These are phyloP conservation scores for Drechmeria coniospora DNA, from an alignment of 2,329 filamentous ascomycete species.

Conservation along the genomic window DNA sequence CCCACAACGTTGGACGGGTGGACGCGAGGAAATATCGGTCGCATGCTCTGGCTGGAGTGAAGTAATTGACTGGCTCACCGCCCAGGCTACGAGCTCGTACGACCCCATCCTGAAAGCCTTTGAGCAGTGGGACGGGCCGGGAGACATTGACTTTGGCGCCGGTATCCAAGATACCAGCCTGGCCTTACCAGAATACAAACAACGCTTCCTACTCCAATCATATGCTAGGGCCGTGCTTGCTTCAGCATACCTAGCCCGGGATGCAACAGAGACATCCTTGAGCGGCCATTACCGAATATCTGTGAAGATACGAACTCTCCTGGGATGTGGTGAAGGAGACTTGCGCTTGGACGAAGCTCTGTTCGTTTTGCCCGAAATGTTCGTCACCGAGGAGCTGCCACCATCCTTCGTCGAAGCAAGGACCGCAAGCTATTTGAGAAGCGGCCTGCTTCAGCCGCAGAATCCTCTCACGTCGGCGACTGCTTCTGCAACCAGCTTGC, in stretches of 20 bases:
- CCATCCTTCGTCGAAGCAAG: constrained; percentile 9
- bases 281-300: constrained; percentile 45
- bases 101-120: constrained; percentile 45
- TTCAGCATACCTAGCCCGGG: constrained; percentile 50
- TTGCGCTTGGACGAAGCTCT: constrained; percentile 33
- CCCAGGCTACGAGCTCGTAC: constrained; percentile 45
- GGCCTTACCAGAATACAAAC: constrained; percentile 45
- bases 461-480: constrained; percentile 52
- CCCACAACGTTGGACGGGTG: constrained; percentile 3
- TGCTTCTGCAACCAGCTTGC: constrained; percentile 36
- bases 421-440: constrained; percentile 16
- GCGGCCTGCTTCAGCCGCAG: constrained; percentile 36
- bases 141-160: constrained; percentile 52
- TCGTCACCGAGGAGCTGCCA: constrained; percentile 15
- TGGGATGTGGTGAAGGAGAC: constrained; percentile 43
- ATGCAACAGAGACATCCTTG: constrained; percentile 41
- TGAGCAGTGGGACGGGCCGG: constrained; percentile 58
- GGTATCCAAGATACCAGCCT: constrained; percentile 38
- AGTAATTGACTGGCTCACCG: constrained; percentile 50
- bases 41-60: constrained; percentile 51
- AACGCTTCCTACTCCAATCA: constrained; percentile 41
- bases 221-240: constrained; percentile 57
- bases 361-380: constrained; percentile 24
- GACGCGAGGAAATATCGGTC: constrained; percentile 13
- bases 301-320: constrained; percentile 34